Conservation (phyloP, 495 filamentous ascomycete species). For the Hypoxylon crocopeplum region DNA sequence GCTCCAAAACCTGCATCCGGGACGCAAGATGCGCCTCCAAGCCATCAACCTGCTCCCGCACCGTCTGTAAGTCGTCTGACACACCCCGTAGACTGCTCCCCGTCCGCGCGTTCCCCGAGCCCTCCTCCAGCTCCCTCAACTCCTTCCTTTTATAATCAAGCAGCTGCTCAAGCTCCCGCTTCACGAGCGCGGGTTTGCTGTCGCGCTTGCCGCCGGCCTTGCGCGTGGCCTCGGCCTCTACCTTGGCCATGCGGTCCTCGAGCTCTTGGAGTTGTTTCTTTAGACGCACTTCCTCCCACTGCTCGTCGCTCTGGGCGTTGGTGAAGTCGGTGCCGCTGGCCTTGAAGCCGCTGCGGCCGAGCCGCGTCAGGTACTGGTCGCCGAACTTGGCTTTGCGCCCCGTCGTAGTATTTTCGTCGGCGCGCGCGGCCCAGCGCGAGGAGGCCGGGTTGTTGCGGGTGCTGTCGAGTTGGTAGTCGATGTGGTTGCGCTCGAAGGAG, state of each 20-base stretch:
- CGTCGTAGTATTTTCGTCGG: constrained; percentile 76
- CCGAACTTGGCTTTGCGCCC: constrained; percentile 95
- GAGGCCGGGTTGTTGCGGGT: constrained; percentile 59
- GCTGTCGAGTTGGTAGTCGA: constrained; percentile 91
- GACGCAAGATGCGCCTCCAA: constrained; percentile 69
- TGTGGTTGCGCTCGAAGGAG: constrained; percentile 90
- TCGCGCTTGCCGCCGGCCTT: constrained; percentile 65
- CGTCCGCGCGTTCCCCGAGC: constrained; percentile 67
- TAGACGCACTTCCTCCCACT: constrained; percentile 96
- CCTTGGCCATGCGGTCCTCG: constrained; percentile 79
- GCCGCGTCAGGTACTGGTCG: constrained; percentile 89
- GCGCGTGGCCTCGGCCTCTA: constrained; percentile 70
- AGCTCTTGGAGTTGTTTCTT: constrained; percentile 90
- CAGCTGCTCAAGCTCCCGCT: constrained; percentile 90
- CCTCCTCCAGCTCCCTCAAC: constrained; percentile 76
- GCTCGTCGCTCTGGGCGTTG: constrained; percentile 72
- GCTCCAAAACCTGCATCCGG: constrained; percentile 64
- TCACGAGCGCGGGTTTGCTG: constrained; percentile 81
- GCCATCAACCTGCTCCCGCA: constrained; percentile 77
- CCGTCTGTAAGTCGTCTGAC: constrained; percentile 71
- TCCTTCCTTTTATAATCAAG: constrained; percentile 78
- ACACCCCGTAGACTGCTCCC: constrained; percentile 68
- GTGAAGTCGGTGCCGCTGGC: constrained; percentile 84
- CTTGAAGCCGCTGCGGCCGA: constrained; percentile 81
- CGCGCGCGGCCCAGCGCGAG: constrained; percentile 70